These are phyloP conservation scores for Nannochloropsis oceanica DNA, from an alignment of 108 stramenopile genomes.

Conservation along the genomic window DNA sequence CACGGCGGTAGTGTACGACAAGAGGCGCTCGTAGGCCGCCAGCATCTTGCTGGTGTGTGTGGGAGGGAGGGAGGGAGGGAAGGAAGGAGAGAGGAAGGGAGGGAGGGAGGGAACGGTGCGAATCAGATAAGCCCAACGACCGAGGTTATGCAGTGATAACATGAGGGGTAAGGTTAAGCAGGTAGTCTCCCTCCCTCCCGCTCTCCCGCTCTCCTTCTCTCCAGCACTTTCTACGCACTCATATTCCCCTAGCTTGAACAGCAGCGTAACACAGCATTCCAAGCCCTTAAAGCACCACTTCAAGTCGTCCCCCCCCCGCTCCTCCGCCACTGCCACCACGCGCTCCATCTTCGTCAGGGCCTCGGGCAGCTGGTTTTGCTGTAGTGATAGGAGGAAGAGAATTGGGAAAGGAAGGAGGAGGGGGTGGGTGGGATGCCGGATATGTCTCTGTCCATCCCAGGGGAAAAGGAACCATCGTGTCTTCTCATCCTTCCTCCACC, in stretches of 20 bases:
- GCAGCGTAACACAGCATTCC: not conserved
- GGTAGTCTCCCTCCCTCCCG: not conserved
- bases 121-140: too few species aligned
- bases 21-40: constrained; percentile 2
- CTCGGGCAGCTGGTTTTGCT: not conserved
- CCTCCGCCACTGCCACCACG: not conserved
- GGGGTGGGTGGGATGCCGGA: too few species aligned
- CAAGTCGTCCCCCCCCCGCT: not conserved
- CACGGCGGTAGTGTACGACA: constrained; percentile 11
- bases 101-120: too few species aligned
- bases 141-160: too few species aligned
- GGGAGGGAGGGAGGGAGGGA: not conserved
- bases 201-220: not conserved
- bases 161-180: not conserved
- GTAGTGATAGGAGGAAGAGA: too few species aligned
- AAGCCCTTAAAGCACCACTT: not conserved
- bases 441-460: too few species aligned
- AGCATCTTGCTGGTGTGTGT: not conserved
- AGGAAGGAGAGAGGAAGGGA: not conserved
- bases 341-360: not conserved
- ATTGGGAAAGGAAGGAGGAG: too few species aligned
- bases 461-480: too few species aligned
- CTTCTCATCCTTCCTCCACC: too few species aligned
- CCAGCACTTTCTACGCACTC: not conserved
- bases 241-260: not conserved